Evolutionary conservation across 2,329 filamentous ascomycete species (phyloP).

Genomic region (Orbilia javanica): DNA sequence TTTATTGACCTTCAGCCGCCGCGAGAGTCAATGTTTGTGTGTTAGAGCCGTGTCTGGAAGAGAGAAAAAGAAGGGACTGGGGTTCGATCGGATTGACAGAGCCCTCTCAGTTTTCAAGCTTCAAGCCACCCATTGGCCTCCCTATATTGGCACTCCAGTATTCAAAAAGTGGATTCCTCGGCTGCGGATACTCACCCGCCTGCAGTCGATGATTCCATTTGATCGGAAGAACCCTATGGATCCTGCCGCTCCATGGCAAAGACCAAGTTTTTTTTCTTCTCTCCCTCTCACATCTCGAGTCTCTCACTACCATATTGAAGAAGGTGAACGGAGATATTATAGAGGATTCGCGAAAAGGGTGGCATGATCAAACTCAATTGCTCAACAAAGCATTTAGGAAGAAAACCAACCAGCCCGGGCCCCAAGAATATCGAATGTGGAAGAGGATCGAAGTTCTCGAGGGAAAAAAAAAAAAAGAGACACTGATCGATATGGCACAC

Average conservation of each 20-base stretch:
- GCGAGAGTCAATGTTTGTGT: conserved; percentile 2
- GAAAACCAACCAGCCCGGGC: background rate
- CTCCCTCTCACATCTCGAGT: background rate
- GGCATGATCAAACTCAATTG: too few species aligned
- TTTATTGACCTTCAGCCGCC: conserved; percentile 2
- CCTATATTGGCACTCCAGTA: conserved; percentile 7
- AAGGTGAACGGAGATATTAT: conserved; percentile 7
- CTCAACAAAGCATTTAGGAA: background rate
- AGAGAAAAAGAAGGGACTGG: background rate
- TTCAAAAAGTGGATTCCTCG: conserved; percentile 10
- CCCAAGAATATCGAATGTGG: too few species aligned
- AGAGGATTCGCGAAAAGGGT: background rate
- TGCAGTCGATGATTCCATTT: background rate
- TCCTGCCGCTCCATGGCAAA: background rate
- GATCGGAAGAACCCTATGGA: conserved; percentile 24
- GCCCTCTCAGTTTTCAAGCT: conserved; percentile 22
- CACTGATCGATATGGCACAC: background rate
- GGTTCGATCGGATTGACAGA: conserved; percentile 6
- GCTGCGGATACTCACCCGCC: conserved; percentile 20
- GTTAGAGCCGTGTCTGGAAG: conserved; percentile 21
- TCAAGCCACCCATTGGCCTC: conserved; percentile 12
- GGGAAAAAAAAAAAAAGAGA: too few species aligned
- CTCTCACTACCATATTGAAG: conserved; percentile 1
- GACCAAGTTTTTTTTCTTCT: background rate
- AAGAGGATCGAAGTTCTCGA: background rate